Evolutionary conservation across 352 stramenopile species (phyloP).

Genomic region (Phytophthora pinifolia): DNA sequence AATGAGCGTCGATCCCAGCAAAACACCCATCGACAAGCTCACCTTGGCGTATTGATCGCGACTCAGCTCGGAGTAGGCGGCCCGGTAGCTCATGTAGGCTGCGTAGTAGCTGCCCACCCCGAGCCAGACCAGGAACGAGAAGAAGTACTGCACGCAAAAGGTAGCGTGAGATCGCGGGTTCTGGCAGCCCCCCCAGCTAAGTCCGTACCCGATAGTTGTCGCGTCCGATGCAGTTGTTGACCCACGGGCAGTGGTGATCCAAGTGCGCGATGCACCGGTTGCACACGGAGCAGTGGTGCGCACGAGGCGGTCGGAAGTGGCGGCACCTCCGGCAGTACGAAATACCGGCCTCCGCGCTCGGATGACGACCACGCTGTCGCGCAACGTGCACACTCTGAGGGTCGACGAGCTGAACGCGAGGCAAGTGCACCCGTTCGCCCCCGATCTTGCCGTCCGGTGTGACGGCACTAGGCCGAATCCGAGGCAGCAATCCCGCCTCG

Average conservation of each 20-base stretch:
- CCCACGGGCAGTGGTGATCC: constrained; percentile 98
- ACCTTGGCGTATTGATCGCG: constrained; percentile 62
- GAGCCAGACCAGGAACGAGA: constrained; percentile 74
- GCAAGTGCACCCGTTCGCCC: constrained; percentile 14
- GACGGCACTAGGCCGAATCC: constrained; percentile 27
- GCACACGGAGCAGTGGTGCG: constrained; percentile 82
- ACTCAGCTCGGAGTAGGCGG: constrained; percentile 56
- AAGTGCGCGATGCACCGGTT: constrained; percentile 93
- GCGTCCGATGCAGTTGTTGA: constrained; percentile 97
- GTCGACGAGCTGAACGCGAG: constrained; percentile 34
- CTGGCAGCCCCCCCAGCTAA: background rate
- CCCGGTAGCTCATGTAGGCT: constrained; percentile 51
- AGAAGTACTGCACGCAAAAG: constrained; percentile 58
- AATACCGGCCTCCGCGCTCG: constrained; percentile 16
- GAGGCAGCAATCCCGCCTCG: constrained; percentile 22
- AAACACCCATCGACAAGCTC: constrained; percentile 1
- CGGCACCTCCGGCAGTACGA: constrained; percentile 61
- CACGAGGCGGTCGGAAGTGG: constrained; percentile 50
- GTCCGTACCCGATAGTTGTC: constrained; percentile 92
- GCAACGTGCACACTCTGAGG: constrained; percentile 38
- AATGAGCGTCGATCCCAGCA: background rate
- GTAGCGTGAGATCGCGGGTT: too few species aligned
- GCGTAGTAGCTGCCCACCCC: constrained; percentile 57
- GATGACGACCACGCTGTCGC: constrained; percentile 26
- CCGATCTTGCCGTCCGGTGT: constrained; percentile 14